Evolutionary conservation across 148 eudicot species (phyloP), one percentile per base, ranked within the genome.

Genomic region (Camellia granthamiana): DNA sequence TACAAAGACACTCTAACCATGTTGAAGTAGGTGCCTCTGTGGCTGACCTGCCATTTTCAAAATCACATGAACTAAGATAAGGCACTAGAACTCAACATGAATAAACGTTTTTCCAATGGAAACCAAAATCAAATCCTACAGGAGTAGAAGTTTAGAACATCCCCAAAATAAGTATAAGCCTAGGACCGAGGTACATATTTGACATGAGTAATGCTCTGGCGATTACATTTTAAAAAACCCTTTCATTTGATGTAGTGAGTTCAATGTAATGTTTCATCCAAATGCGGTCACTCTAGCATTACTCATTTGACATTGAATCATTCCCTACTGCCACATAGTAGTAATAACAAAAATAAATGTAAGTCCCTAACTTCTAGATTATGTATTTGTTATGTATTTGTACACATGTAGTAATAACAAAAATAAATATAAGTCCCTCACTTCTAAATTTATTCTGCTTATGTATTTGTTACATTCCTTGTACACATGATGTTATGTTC

Each of bases 1-100:
- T 84, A 97, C 99, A 91, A 97, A 97, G 80, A 97, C 99, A 82
- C 99, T 97, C 99, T 98, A 97, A n/a, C 99, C 99, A 85, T 97
- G 94, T 77, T 94, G 98, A 75, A 97, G 99, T 80, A 97, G 81
- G 85, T 97, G 99, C 88, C 99, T 86, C 86, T 98, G 85, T 15
- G 99, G 98, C 82, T 97, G 99, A 74, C 99, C 99, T 94, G 91
- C 63, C 75, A 84, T 43, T 80, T 13, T 51, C 68, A 75, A 77
- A 14, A 76, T 46, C 8, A 75, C 1, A 46, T 44, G 5, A 68
- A 42, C 6, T 21, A 66, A 77, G 64, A 47, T 10, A 41, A 12
- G 15, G 38, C 38, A n/a, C 51, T 18, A 30, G 38, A 41, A 43
- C 43, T 63, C 16, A 10, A 43, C 7, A 30, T 42, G 42, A 8